These are phyloP conservation scores for Crepidotus variabilis DNA, from an alignment of 768 basidiomycete genomes.

Conservation along the genomic window DNA sequence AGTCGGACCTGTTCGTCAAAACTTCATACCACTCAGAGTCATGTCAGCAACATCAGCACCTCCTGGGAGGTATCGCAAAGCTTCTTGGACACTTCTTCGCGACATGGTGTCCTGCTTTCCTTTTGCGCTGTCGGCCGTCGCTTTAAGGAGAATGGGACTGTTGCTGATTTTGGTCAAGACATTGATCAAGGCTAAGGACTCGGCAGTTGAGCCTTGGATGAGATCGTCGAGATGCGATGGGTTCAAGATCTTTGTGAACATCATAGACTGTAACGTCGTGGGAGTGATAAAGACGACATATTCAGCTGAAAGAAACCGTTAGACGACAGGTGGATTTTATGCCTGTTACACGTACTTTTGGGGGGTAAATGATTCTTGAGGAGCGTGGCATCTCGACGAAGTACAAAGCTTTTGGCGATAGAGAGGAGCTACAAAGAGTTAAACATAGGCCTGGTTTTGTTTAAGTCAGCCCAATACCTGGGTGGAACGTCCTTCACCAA, in stretches of 20 bases:
- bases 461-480: constrained; percentile 46
- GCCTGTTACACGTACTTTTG: constrained; percentile 57
- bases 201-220: constrained; percentile 66
- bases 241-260: constrained; percentile 74
- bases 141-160: constrained; percentile 83
- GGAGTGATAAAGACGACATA: constrained; percentile 97
- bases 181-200: constrained; percentile 77
- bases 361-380: constrained; percentile 85
- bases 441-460: not conserved
- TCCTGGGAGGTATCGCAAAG: constrained; percentile 58
- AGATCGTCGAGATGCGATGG: constrained; percentile 67
- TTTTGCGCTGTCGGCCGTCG: constrained; percentile 64
- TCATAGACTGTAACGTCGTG: constrained; percentile 73
- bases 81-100: constrained; percentile 52
- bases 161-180: constrained; percentile 89
- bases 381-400: constrained; percentile 83
- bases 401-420: constrained; percentile 84
- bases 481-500: constrained; percentile 74
- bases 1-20: not conserved
- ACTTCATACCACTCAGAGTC: constrained; percentile 66
- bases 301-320: constrained; percentile 59
- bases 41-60: constrained; percentile 64
- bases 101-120: constrained; percentile 33
- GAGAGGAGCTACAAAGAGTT: constrained; percentile 48
- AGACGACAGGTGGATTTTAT: not conserved